phyloP scores from a whole-genome alignment of 1,284 basidiomycete genomes.

The Trichosporon faecale region DNA sequence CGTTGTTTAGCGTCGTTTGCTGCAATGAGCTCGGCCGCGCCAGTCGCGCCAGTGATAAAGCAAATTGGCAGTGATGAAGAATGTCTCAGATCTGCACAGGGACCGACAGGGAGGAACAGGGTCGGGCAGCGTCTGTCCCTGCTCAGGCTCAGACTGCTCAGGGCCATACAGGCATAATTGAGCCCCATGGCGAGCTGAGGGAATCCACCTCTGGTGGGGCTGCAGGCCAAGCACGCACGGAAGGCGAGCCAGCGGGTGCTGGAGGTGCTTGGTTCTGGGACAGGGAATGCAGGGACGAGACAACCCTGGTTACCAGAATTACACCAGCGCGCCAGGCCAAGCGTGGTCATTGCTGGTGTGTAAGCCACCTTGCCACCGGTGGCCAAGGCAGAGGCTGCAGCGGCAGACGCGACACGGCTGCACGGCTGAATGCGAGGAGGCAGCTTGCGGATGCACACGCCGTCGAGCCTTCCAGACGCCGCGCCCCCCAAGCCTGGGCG shows the following conservation, averaged over 20 bases:
- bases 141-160: background rate
- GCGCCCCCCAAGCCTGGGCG: background rate
- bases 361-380: background rate
- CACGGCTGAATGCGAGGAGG: background rate
- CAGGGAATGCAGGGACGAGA: background rate
- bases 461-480: background rate
- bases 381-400: background rate
- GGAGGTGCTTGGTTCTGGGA: background rate
- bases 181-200: background rate
- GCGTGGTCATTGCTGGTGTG: background rate
- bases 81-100: conserved; percentile 8
- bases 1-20: background rate
- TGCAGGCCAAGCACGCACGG: background rate
- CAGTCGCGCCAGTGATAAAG: background rate
- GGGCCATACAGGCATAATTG: background rate
- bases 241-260: background rate
- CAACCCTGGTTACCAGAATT: background rate
- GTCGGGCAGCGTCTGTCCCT: no score
- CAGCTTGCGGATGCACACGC: background rate
- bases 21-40: background rate
- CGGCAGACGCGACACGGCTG: background rate
- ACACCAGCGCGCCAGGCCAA: background rate
- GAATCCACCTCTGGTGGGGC: no score
- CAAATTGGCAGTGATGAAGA: background rate
- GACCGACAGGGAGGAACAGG: background rate